These are phyloP conservation scores for Dunaliella primolecta DNA, from an alignment of 139 green algal genomes.

Conservation along the genomic window DNA sequence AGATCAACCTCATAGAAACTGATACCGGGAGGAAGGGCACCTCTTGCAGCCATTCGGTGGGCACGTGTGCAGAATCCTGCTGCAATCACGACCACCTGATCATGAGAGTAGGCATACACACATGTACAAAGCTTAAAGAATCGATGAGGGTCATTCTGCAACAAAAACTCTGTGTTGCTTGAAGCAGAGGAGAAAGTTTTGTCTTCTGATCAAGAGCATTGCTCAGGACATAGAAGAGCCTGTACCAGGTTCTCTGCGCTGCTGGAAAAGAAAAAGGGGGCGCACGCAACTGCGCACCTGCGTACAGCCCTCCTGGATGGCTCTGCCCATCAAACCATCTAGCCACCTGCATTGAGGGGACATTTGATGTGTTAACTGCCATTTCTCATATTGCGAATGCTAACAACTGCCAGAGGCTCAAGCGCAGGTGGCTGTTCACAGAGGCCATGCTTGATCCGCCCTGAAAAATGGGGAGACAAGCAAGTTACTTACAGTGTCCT, in stretches of 20 bases:
- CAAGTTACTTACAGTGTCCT: not conserved
- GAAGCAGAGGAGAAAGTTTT: not conserved
- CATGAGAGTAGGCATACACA: not conserved
- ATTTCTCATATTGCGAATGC: not conserved
- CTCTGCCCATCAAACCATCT: not conserved
- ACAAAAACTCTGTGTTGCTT: not conserved
- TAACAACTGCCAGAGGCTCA: not conserved
- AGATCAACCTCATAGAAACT: not conserved
- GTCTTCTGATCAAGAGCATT: too few species aligned
- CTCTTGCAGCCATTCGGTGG: not conserved
- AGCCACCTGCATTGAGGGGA: too few species aligned
- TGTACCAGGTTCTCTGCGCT: too few species aligned
- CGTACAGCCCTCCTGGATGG: not conserved
- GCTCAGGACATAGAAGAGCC: too few species aligned
- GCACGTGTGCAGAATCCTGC: not conserved
- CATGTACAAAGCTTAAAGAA: too few species aligned
- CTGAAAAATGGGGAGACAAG: not conserved
- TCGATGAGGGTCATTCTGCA: too few species aligned
- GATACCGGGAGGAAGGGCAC: not conserved
- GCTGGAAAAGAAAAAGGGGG: too few species aligned
- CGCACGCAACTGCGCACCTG: too few species aligned
- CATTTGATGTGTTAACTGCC: too few species aligned
- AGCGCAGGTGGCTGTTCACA: not conserved
- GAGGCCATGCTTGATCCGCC: not conserved
- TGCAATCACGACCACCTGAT: not conserved